A percentile compares a stretch with the other conserved stretches of the same genome.
Evolutionary conservation across 75 land plant species (phyloP).

Genomic region (Sequoiadendron giganteum): DNA sequence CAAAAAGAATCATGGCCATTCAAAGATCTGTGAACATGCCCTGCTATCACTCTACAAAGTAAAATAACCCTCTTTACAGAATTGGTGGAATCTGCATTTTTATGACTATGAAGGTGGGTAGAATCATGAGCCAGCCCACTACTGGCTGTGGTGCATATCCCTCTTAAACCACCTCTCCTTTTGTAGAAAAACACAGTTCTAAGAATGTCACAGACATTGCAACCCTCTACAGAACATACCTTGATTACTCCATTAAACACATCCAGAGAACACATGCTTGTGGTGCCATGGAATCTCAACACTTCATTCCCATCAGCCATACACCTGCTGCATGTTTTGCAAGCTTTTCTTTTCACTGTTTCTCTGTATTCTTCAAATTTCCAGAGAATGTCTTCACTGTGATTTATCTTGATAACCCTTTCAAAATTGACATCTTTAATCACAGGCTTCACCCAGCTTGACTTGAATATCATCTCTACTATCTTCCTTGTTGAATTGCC

Average conservation of each 20-base stretch:
- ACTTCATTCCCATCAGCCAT: constrained; percentile 90
- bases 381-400: constrained; percentile 38
- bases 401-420: constrained; percentile 53
- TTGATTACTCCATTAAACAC: constrained; percentile 42
- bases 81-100: background rate
- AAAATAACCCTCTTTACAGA: constrained; percentile 55
- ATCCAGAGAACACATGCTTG: constrained; percentile 58
- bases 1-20: background rate
- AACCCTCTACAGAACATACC: constrained; percentile 55
- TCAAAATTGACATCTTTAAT: constrained; percentile 31
- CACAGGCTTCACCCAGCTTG: constrained; percentile 57
- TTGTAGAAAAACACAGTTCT: constrained; percentile 54
- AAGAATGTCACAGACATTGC: constrained; percentile 64
- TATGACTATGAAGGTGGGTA: constrained; percentile 18
- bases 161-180: constrained; percentile 23
- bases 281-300: constrained; percentile 70
- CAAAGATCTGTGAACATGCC: constrained; percentile 32
- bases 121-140: constrained; percentile 74
- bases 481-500: constrained; percentile 70
- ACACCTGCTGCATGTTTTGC: constrained; percentile 48
- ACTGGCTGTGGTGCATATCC: constrained; percentile 75
- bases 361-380: constrained; percentile 81
- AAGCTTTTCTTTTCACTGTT: constrained; percentile 40
- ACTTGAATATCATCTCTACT: constrained; percentile 79
- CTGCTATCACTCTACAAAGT: constrained; percentile 81